Percentiles rank a stretch among this genome's conserved stretches.
These are phyloP conservation scores for Aspergillus novofumigatus DNA, from an alignment of 2,329 filamentous ascomycete genomes.

Conservation along the genomic window DNA sequence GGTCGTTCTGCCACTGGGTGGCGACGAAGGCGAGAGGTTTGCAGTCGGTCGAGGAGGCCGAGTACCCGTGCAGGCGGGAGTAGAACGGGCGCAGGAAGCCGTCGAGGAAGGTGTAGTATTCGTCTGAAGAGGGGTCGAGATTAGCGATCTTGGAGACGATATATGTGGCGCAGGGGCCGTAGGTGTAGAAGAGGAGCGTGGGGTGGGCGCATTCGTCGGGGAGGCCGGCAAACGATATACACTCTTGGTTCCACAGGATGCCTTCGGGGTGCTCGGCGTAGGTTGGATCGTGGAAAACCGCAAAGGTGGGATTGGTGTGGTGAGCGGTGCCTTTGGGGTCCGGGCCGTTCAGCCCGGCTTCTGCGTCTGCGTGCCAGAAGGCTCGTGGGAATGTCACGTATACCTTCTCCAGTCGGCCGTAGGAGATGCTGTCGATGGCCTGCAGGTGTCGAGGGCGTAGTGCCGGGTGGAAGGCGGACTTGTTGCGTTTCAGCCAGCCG, in stretches of 20 bases:
- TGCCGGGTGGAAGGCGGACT: constrained; percentile 41
- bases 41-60: constrained; percentile 51
- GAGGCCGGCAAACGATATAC: constrained; percentile 70
- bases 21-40: constrained; percentile 60
- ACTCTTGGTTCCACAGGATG: constrained; percentile 67
- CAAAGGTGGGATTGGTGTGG: constrained; percentile 61
- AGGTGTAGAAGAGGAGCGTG: constrained; percentile 72
- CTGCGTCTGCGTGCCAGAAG: constrained; percentile 61
- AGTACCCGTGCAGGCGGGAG: constrained; percentile 67
- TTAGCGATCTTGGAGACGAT: constrained; percentile 33
- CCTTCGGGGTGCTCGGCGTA: constrained; percentile 63
- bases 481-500: constrained; percentile 51
- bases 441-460: constrained; percentile 40
- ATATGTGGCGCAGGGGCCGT: constrained; percentile 41
- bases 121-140: constrained; percentile 36
- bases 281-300: constrained; percentile 67
- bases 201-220: constrained; percentile 60
- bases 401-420: constrained; percentile 45
- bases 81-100: constrained; percentile 74
- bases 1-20: constrained; percentile 74
- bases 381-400: constrained; percentile 67
- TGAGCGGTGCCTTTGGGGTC: constrained; percentile 19
- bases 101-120: constrained; percentile 54
- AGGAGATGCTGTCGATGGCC: constrained; percentile 47
- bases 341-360: neutral